Evolutionary conservation across 2,329 filamentous ascomycete genomes (phyloP).

Genomic region (Verticillium alfalfae): DNA sequence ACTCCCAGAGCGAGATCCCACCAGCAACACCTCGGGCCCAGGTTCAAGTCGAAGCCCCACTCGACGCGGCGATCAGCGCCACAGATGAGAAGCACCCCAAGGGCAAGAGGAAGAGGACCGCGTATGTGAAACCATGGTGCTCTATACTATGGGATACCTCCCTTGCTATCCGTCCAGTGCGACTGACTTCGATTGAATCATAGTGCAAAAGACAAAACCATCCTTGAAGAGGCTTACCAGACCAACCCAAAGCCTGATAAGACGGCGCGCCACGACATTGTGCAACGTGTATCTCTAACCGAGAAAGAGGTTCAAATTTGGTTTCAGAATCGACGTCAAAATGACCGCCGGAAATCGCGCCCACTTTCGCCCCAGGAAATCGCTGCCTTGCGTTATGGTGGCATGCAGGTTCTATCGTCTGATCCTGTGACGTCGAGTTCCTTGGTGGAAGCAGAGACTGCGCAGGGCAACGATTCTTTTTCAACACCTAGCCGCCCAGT

Average conservation of each 20-base stretch:
- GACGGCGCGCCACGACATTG: conserved; percentile 75
- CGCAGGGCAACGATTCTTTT: neutral
- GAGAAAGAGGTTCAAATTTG: conserved; percentile 99
- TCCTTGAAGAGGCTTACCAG: conserved; percentile 81
- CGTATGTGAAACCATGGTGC: conserved; percentile 37
- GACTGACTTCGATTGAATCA: neutral
- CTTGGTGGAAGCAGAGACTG: neutral
- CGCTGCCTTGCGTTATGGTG: conserved; percentile 51
- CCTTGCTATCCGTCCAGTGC: neutral
- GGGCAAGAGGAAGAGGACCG: conserved; percentile 58
- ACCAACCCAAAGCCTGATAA: conserved; percentile 90
- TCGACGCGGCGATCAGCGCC: neutral
- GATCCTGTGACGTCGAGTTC: conserved; percentile 29
- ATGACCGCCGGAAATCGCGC: conserved; percentile 82
- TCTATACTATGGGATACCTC: neutral
- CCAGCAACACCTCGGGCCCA: neutral
- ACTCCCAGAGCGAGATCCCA: neutral
- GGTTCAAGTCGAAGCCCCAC: neutral
- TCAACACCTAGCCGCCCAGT: neutral
- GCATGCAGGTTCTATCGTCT: conserved; percentile 45
- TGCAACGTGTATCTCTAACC: conserved; percentile 77
- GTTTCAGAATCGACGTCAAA: conserved; percentile 95
- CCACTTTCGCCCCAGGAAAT: conserved; percentile 76
- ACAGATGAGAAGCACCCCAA: conserved; percentile 42
- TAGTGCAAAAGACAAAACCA: conserved; percentile 82